Conservation (phyloP, 1,284 basidiomycete species). For the Sparassis latifolia region DNA sequence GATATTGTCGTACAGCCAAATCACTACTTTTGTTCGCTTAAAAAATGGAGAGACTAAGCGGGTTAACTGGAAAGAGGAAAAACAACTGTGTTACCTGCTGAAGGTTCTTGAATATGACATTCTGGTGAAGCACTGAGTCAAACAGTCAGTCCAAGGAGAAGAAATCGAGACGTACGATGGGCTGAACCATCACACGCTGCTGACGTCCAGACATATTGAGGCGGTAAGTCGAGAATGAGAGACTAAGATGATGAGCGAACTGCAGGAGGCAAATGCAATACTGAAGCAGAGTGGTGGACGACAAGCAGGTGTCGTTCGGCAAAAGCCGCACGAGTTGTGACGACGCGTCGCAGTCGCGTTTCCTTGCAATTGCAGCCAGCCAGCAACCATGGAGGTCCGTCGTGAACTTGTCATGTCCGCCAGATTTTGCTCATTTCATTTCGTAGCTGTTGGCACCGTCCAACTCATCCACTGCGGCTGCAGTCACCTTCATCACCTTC, state of each 20-base stretch:
- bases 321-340: slow-evolving; percentile 4
- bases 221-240: slow-evolving; percentile 14
- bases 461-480: slow-evolving; percentile 89
- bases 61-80: slow-evolving; percentile 2
- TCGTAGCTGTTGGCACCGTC: slow-evolving; percentile 39
- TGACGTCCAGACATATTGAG: slow-evolving; percentile 84
- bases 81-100: slow-evolving; percentile 55
- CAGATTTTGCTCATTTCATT: not conserved
- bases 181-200: slow-evolving; percentile 95
- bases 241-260: slow-evolving; percentile 10
- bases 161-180: slow-evolving; percentile 66
- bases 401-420: not conserved
- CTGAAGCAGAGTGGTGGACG: slow-evolving; percentile 5
- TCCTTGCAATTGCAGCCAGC: slow-evolving; percentile 12
- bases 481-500: slow-evolving; percentile 98
- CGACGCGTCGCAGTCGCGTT: slow-evolving; percentile 23
- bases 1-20: slow-evolving; percentile 98
- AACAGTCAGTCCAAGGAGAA: slow-evolving; percentile 4
- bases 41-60: slow-evolving; percentile 5
- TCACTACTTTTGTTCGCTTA: slow-evolving; percentile 78
- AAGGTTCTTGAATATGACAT: slow-evolving; percentile 98
- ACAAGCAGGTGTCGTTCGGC: not conserved
- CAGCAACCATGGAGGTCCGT: slow-evolving; percentile 30
- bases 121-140: slow-evolving; percentile 43
- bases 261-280: not conserved